Conservation (phyloP, 805 yeast species). For the Lachancea dasiensis region DNA sequence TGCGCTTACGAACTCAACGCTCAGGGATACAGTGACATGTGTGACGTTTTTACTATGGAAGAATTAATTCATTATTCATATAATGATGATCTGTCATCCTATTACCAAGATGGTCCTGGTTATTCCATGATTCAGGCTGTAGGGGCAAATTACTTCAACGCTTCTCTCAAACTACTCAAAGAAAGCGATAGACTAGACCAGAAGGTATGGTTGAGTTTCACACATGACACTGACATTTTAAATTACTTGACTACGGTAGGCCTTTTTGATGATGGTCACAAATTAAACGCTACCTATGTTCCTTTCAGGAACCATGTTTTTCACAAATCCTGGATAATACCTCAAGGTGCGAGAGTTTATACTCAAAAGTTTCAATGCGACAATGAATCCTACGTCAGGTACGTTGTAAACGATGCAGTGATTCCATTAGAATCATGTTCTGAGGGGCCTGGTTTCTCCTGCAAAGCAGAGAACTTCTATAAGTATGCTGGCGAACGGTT, state of each 20-base stretch:
- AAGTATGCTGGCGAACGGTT: slow-evolving; percentile 30
- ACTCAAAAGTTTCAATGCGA: slow-evolving; percentile 45
- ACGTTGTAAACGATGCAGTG: slow-evolving; percentile 48
- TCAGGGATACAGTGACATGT: slow-evolving; percentile 59
- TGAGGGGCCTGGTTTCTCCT: slow-evolving; percentile 49
- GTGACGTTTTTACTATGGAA: slow-evolving; percentile 60
- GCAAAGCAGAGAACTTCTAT: slow-evolving; percentile 36
- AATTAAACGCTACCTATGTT: slow-evolving; percentile 40
- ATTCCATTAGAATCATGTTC: slow-evolving; percentile 44
- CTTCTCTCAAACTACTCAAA: slow-evolving; percentile 44
- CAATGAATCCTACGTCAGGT: slow-evolving; percentile 40
- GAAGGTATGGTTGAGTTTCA: slow-evolving; percentile 59
- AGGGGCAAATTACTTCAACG: slow-evolving; percentile 55
- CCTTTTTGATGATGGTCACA: slow-evolving; percentile 34
- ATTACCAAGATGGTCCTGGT: slow-evolving; percentile 61
- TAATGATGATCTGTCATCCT: slow-evolving; percentile 50
- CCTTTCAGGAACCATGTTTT: slow-evolving; percentile 42
- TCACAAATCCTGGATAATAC: slow-evolving; percentile 44
- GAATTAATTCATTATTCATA: slow-evolving; percentile 63
- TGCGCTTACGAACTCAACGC: slow-evolving; percentile 76
- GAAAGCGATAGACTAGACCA: slow-evolving; percentile 45
- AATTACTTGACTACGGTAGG: slow-evolving; percentile 62
- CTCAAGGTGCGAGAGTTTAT: slow-evolving; percentile 52
- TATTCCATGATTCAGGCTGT: slow-evolving; percentile 49
- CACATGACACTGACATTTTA: slow-evolving; percentile 68